Base-by-base conservation (phyloP, 768 basidiomycete species). In the Podaxis pistillaris region DNA sequence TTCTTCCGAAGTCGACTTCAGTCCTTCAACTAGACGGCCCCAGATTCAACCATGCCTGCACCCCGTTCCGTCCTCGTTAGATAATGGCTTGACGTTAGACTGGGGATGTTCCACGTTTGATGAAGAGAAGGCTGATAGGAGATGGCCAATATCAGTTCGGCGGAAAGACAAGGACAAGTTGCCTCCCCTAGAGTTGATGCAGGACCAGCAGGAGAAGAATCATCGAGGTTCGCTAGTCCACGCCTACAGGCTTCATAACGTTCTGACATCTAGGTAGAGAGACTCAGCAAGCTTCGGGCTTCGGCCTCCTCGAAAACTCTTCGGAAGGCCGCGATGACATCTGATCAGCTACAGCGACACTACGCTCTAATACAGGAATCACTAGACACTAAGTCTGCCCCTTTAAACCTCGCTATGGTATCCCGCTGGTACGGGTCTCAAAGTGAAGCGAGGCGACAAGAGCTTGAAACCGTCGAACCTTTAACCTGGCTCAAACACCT, bases 401-500 rank as follows among this genome's bases (percentile, higher is more conserved):
- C 71, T 7, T 67, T 85, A 50, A 86, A 83, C 66, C 76, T 86
- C 7, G 74, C 77, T 19, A 76, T 79, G 47, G 79, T 86, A 30
- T 79, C 78, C 33, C 83, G 81, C 19, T 93, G 91, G 91, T 84
- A 86, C 66, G 71, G 75, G n/a, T 72, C 73, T 33, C 84, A 85
- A 60, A 81, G 83, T 33, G 67, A 73, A 8, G 67, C 77, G n/a
- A 72, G 82, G 8, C 83, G 77, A 62, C 71, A 76, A n/a, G 77
- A 82, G 28, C 69, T 92, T 26, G 88, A 88, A 59, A 79, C 81
- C 57, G 80, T 83, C 0, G 91, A 93, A 68, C 88, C 90, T 6
- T 77, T 89, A 51, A 85, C 86, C 6, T 93, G 90, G 91, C 74
- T 91, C 30, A 88, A 85, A 67, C 88, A 91, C 65, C 75, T 85